Conservation (phyloP, 768 basidiomycete species). For the Suillus plorans region DNA sequence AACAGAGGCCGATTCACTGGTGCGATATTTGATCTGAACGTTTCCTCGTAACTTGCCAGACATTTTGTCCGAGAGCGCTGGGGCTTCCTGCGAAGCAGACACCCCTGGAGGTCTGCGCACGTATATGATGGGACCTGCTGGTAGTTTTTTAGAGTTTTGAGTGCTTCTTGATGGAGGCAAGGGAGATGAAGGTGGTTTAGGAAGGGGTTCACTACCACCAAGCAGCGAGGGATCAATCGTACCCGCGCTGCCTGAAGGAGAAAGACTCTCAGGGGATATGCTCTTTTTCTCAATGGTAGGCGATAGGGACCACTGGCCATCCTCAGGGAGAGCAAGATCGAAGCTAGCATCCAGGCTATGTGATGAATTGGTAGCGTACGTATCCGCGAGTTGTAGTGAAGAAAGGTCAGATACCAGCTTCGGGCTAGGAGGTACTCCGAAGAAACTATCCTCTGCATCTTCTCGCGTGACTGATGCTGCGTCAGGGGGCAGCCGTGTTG, state of each 20-base stretch:
- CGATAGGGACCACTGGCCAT: constrained; percentile 1
- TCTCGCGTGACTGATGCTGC: constrained; percentile 6
- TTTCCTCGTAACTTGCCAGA: constrained; percentile 16
- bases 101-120: constrained; percentile 28
- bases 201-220: constrained; percentile 12
- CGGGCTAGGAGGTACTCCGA: constrained; percentile 30
- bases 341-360: constrained; percentile 4
- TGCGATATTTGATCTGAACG: constrained; percentile 32
- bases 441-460: constrained; percentile 18
- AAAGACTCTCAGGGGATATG: neutral
- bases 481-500: constrained; percentile 12
- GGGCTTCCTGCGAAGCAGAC: constrained; percentile 13
- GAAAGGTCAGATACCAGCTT: neutral
- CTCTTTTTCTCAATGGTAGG: neutral
- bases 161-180: neutral
- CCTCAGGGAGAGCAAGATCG: constrained; percentile 13
- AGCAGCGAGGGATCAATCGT: constrained; percentile 34
- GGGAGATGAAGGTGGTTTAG: too few relatives aligned
- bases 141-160: constrained; percentile 12
- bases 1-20: neutral
- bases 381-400: neutral
- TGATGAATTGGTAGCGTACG: neutral
- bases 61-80: constrained; percentile 13
- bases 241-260: constrained; percentile 5
- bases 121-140: constrained; percentile 29